phyloP scores from a whole-genome alignment of 139 green algal species.

The Coelastrella sp. region DNA sequence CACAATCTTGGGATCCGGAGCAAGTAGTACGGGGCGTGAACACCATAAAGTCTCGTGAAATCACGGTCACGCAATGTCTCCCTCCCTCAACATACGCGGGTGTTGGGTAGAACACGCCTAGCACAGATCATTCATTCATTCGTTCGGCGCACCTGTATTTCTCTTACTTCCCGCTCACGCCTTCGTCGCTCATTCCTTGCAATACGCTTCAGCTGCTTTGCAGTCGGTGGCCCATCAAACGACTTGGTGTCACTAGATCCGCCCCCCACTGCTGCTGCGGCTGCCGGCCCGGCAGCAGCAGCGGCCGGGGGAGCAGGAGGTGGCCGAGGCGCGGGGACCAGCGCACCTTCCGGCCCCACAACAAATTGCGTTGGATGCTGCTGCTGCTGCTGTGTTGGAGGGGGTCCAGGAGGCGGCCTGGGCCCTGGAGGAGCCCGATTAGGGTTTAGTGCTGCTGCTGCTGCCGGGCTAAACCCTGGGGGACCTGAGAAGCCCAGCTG shows the following conservation, averaged over 20 bases:
- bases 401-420: not conserved
- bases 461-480: not conserved
- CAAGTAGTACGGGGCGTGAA: too few relatives aligned
- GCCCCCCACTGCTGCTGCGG: slow-evolving; percentile 23
- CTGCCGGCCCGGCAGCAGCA: slow-evolving; percentile 39
- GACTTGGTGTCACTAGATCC: not conserved
- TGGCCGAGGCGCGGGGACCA: not conserved
- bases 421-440: not conserved
- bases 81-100: too few relatives aligned
- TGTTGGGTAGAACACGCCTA: too few relatives aligned
- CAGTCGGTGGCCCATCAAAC: not conserved
- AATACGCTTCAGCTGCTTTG: not conserved
- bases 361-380: not conserved
- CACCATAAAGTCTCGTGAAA: too few relatives aligned
- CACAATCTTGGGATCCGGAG: too few relatives aligned
- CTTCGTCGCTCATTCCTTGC: not conserved
- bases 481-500: not conserved
- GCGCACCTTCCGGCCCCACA: not conserved
- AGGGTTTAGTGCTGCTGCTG: not conserved
- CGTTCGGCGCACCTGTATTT: not conserved
- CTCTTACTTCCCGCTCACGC: not conserved
- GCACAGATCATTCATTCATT: too few relatives aligned
- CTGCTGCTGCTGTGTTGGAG: not conserved
- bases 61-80: too few relatives aligned
- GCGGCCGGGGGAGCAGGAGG: slow-evolving; percentile 31